A percentile compares a stretch with the other conserved stretches of the same genome.
Conservation (phyloP, 2,329 filamentous ascomycete species). For the Colletotrichum sp. region DNA sequence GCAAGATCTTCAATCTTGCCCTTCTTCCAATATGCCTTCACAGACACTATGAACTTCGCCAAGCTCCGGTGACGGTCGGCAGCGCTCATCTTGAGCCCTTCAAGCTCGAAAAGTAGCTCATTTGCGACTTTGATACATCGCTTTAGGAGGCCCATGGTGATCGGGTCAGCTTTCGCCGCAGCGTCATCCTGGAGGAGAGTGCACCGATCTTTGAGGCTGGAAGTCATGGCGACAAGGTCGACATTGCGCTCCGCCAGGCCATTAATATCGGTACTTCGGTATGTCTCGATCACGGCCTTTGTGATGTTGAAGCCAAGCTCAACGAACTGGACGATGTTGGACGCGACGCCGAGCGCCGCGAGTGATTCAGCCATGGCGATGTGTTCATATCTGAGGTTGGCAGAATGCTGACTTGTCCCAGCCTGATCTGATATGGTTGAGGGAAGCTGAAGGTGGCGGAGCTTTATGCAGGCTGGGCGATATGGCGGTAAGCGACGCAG, state of each 20-base stretch:
- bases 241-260: background rate
- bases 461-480: background rate
- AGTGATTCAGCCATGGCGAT: background rate
- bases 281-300: background rate
- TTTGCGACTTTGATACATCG: background rate
- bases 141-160: background rate
- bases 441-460: background rate
- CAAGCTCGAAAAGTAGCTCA: background rate
- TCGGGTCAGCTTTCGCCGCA: background rate
- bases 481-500: background rate
- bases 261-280: background rate
- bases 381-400: background rate
- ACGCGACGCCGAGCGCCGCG: constrained; percentile 46
- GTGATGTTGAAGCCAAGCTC: constrained; percentile 3
- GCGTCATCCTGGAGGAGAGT: background rate
- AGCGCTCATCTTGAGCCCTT: background rate
- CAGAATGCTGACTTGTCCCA: background rate
- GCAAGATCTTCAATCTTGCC: background rate
- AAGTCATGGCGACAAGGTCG: background rate
- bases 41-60: background rate
- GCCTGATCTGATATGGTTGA: background rate
- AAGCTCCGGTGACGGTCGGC: background rate
- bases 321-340: constrained; percentile 11
- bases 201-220: background rate
- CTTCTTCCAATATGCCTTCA: background rate